Evolutionary conservation across 371 early-diverging fungal genomes (phyloP).

Genomic region (Actinomortierella wolfii): DNA sequence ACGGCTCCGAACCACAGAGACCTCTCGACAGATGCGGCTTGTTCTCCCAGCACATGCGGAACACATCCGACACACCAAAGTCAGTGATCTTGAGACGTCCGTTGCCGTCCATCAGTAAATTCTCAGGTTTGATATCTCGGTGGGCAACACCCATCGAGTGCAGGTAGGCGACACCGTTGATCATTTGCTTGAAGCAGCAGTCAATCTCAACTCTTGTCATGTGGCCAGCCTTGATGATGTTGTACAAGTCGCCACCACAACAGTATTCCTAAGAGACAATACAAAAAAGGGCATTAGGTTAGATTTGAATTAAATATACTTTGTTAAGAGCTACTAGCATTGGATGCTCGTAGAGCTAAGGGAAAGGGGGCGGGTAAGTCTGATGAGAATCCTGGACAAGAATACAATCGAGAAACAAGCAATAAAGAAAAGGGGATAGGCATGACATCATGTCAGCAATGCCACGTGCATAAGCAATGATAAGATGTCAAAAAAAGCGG

Average conservation of each 20-base stretch:
- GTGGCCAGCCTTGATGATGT: conserved; percentile 70
- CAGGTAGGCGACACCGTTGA: conserved; percentile 87
- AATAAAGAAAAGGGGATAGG: conserved; percentile 1
- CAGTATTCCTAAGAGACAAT: conserved; percentile 57
- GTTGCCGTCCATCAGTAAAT: conserved; percentile 84
- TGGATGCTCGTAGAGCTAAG: background rate
- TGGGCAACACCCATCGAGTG: conserved; percentile 96
- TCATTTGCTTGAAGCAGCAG: conserved; percentile 93
- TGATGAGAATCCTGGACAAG: background rate
- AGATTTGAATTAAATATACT: too few species aligned
- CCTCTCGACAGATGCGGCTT: conserved; percentile 71
- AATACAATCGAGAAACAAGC: background rate
- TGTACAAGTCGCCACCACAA: conserved; percentile 84
- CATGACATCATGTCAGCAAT: too few species aligned
- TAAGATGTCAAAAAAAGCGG: too few species aligned
- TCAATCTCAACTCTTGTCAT: conserved; percentile 79
- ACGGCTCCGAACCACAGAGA: conserved; percentile 87
- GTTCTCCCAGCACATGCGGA: conserved; percentile 79
- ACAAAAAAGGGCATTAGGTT: conserved; percentile 12
- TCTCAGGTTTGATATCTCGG: conserved; percentile 89
- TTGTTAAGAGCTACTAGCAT: too few species aligned
- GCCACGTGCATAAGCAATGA: too few species aligned
- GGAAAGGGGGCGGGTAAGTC: background rate
- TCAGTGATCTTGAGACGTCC: conserved; percentile 95
- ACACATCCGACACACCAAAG: conserved; percentile 96